A percentile compares a stretch with the other conserved stretches of the same genome.
Evolutionary conservation across 192 early-diverging fungal genomes (phyloP).

Genomic region (Rhizophagus clarus): DNA sequence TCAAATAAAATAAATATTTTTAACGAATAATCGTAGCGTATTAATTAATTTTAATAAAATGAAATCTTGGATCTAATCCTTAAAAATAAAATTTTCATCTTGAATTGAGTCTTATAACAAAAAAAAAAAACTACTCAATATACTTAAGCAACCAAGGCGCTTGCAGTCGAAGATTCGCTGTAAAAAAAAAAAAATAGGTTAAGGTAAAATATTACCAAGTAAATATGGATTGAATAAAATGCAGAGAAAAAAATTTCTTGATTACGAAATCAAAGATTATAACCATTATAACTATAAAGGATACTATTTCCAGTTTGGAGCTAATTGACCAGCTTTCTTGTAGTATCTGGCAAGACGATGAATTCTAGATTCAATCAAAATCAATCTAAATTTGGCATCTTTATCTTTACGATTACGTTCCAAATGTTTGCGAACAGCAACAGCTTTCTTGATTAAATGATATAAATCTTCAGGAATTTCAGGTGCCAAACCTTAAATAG

Average conservation of each 20-base stretch:
- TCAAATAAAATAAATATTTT: background rate
- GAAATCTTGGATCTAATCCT: background rate
- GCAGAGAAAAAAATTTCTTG: background rate
- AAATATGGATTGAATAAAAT: background rate
- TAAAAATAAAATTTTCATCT: background rate
- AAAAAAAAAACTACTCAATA: background rate
- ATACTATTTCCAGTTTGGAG: slow-evolving; percentile 99
- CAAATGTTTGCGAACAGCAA: slow-evolving; percentile 97
- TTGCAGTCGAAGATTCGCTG: slow-evolving; percentile 33
- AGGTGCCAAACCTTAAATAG: slow-evolving; percentile 66
- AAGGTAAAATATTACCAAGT: background rate
- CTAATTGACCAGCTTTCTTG: slow-evolving; percentile 94
- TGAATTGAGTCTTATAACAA: background rate
- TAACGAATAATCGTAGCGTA: no score
- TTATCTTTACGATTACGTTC: slow-evolving; percentile 99
- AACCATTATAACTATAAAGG: slow-evolving; percentile 38
- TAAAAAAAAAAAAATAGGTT: slow-evolving; percentile 10
- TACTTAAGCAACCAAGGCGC: slow-evolving; percentile 30
- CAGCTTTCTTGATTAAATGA: slow-evolving; percentile 99
- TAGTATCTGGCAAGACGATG: slow-evolving; percentile 99
- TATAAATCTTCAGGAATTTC: slow-evolving; percentile 99
- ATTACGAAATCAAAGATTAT: background rate
- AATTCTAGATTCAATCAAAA: slow-evolving; percentile 97
- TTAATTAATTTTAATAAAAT: no score
- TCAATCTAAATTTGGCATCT: slow-evolving; percentile 98